Evolutionary conservation across 2,329 filamentous ascomycete genomes (phyloP), one percentile per base, ranked within the genome.

Genomic region (Colletotrichum zoysiae): DNA sequence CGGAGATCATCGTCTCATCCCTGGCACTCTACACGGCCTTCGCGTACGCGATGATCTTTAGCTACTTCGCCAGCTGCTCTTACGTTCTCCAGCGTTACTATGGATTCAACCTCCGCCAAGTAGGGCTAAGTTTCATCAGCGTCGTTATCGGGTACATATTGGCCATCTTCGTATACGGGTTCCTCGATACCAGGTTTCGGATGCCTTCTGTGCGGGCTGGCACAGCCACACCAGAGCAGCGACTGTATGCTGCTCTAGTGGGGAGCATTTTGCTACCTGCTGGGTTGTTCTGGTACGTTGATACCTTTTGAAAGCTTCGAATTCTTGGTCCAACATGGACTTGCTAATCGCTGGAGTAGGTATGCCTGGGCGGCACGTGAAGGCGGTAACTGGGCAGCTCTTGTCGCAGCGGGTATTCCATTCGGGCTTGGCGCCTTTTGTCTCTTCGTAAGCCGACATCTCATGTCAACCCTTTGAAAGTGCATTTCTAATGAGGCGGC

Each of bases 1-100:
- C 73, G 2, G 76, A 77, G 44, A 89, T 88, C 66, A 91, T 91
- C 1, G 87, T 92, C 79, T 93, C 90, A 87, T 93, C 93, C 73
- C 83, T 92, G 46, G 85, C 87, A 4, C 88, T 89, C n/a, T 94
- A 90, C 76, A 91, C 91, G 30, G 90, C 82, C 5, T 68, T 88
- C 38, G 80, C 88, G 42, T 81, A 86, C 40, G 53, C 87, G 14
- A 79, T 87, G 65, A 79, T 91, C 56, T 78, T 89, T 2, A 86
- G 90, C 75, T 85, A 82, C 74, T 82, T 91, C 6, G 89, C 89
- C 4, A 74, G 70, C 18, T 57, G 72, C 1, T 74, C 76, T 0
- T 71, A 74, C 7, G 70, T 74, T 1, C 75, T 77, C 1, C 58
- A 61, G 11, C 56, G 65, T 14, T 60, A 68, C 1, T 77, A 77